phyloP scores from a whole-genome alignment of 2,329 filamentous ascomycete species.

The Diplodia corticola region DNA sequence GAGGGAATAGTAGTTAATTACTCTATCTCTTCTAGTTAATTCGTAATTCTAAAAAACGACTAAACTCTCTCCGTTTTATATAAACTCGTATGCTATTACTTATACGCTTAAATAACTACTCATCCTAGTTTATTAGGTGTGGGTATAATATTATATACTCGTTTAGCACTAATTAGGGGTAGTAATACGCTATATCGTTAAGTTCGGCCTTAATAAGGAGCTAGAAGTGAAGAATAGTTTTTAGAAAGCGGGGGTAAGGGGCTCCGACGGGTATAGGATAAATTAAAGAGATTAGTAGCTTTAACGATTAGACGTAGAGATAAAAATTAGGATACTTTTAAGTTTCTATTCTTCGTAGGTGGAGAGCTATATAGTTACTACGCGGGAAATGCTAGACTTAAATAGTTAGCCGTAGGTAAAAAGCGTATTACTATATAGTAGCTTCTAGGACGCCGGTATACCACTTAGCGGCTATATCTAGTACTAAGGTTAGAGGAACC shows the following conservation, averaged over 20 bases:
- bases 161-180: slow-evolving; percentile 66
- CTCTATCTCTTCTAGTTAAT: too few relatives aligned
- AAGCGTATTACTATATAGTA: too few relatives aligned
- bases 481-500: too few relatives aligned
- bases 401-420: too few relatives aligned
- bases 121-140: slow-evolving; percentile 64
- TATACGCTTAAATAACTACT: slow-evolving; percentile 38
- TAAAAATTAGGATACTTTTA: too few relatives aligned
- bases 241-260: slow-evolving; percentile 65
- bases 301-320: too few relatives aligned
- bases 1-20: too few relatives aligned
- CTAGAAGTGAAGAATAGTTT: slow-evolving; percentile 69
- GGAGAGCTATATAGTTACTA: too few relatives aligned
- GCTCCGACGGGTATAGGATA: slow-evolving; percentile 56
- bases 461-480: too few relatives aligned
- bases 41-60: slow-evolving; percentile 68
- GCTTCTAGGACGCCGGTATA: too few relatives aligned
- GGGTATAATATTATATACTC: slow-evolving; percentile 63
- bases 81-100: slow-evolving; percentile 42
- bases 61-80: slow-evolving; percentile 68
- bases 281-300: slow-evolving; percentile 35
- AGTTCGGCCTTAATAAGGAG: slow-evolving; percentile 70
- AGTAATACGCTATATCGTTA: slow-evolving; percentile 69
- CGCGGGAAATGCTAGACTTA: too few relatives aligned
- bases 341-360: too few relatives aligned